Evolutionary conservation across 1,139 yeast species (phyloP), one percentile per base, ranked within the genome.

Genomic region (Hemisphaericaspora xylanilytica): DNA sequence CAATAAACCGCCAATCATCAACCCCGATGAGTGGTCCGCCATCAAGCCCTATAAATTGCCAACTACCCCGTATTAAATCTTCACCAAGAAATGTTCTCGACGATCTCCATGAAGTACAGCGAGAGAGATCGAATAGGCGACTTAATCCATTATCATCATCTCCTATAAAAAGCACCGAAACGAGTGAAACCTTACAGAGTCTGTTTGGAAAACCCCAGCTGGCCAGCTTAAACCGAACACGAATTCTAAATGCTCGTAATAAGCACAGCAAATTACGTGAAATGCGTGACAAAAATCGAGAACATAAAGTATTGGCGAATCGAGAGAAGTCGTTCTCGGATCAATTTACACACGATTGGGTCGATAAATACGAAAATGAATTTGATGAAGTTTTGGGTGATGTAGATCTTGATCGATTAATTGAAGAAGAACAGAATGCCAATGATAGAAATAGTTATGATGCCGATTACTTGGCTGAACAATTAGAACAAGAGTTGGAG

Each of bases 371-470:
- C 26, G 48, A 50, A 22, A 38, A 47, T 15, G 55, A 58, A 36
- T 53, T 53, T 21, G 44, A 46, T 10, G 42, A 44, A 5, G 42
- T 53, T 7, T 46, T 48, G 16, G 42, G 34, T 6, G 54, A 50
- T 10, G 46, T 56, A 13, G 66, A 66, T 38, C 43, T 61, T 34
- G 65, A 64, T 34, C 52, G 47, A 33, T 48, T 66, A 28, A 48
- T 67, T 2, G 62, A 59, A 16, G 70, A 66, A 35, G 68, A 65
- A 38, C 43, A 54, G 3, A 59, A 55, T 35, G 35, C 16, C 13
- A 35, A 24, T 16, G 26, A 34, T 24, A n/a, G 17, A 8, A 9
- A 29, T 20, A 8, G 21, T 20, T 20, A 20, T 20, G 21, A 18
- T 7, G 40, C 11, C 3, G 41, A 33, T 3, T 20, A 27, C 22